Conservation (phyloP, 2,329 filamentous ascomycete genomes). For the Clarireedia sp. region DNA sequence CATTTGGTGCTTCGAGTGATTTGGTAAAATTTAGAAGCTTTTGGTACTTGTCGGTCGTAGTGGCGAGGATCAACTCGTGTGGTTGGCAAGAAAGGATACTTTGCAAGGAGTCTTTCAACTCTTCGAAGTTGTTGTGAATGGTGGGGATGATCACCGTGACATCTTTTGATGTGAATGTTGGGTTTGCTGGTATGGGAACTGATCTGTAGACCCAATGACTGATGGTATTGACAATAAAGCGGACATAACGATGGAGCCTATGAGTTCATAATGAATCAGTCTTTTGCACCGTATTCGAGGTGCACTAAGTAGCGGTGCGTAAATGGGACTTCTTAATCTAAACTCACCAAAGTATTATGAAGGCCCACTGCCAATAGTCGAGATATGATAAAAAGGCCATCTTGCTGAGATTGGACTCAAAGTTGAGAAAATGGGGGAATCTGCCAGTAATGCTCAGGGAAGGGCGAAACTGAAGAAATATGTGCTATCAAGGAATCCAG, state of each 20-base stretch:
- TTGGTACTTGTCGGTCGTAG: slow-evolving; percentile 70
- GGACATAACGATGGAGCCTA: slow-evolving; percentile 81
- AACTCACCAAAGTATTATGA: slow-evolving; percentile 23
- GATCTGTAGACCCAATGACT: slow-evolving; percentile 85
- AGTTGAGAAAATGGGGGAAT: background rate
- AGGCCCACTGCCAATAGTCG: slow-evolving; percentile 21
- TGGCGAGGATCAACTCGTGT: slow-evolving; percentile 73
- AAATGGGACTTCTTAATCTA: background rate
- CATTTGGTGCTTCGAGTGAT: slow-evolving; percentile 49
- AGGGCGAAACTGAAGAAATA: no score
- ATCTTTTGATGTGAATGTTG: slow-evolving; percentile 61
- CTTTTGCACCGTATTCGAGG: background rate
- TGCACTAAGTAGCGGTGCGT: background rate
- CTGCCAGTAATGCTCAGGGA: background rate
- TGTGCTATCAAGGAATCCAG: no score
- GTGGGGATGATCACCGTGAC: slow-evolving; percentile 93
- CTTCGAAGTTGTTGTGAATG: slow-evolving; percentile 78
- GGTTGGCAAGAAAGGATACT: slow-evolving; percentile 67
- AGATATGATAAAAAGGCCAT: background rate
- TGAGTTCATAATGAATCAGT: background rate
- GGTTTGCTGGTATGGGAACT: slow-evolving; percentile 71
- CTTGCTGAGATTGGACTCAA: background rate
- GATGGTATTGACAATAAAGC: slow-evolving; percentile 74
- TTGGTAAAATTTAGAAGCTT: slow-evolving; percentile 60
- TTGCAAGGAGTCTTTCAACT: slow-evolving; percentile 71